phyloP scores from a whole-genome alignment of 345 rosid genomes.

The Citrus hindsii region DNA sequence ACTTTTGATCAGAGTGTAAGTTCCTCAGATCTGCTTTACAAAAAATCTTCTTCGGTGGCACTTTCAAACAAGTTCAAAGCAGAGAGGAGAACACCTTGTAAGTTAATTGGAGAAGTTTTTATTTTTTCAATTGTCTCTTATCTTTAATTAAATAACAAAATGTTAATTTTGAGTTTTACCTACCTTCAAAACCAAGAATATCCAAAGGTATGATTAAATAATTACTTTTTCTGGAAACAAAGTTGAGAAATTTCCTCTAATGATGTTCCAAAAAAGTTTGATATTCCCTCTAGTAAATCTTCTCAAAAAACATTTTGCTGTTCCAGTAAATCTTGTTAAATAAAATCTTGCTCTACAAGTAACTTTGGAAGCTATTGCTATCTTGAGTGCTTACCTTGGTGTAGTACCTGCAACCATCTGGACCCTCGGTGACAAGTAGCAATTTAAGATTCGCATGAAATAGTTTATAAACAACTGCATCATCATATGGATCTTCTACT shows the following conservation, averaged over 20 bases:
- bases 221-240: neutral
- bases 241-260: neutral
- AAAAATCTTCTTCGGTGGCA: neutral
- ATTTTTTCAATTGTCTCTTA: neutral
- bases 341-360: neutral
- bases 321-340: neutral
- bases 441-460: slow-evolving; percentile 76
- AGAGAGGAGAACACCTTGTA: neutral
- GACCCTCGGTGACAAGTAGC: slow-evolving; percentile 91
- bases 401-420: slow-evolving; percentile 86
- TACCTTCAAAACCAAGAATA: neutral
- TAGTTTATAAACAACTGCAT: slow-evolving; percentile 63
- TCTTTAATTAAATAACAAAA: neutral
- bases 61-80: neutral
- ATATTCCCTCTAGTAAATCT: neutral
- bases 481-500: slow-evolving; percentile 95
- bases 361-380: neutral
- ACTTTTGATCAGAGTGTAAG: neutral
- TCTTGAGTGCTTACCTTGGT: slow-evolving; percentile 55
- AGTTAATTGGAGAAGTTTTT: neutral
- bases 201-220: neutral
- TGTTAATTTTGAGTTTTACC: neutral
- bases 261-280: neutral
- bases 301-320: neutral
- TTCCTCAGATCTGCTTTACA: neutral